phyloP scores from a whole-genome alignment of 306 rosid species.

The Trichosanthes cucumerina region DNA sequence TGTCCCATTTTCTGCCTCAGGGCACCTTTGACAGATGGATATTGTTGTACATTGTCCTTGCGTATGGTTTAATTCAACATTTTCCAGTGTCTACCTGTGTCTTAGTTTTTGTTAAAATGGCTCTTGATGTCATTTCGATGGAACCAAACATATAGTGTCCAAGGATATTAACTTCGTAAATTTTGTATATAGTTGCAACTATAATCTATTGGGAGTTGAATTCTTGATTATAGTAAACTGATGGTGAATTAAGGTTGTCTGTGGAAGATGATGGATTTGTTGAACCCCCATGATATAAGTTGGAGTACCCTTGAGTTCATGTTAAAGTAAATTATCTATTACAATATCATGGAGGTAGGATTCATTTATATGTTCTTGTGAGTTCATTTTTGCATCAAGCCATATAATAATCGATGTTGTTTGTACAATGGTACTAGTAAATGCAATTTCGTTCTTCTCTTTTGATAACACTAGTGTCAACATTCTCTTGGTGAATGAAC shows the following conservation, averaged over 20 bases:
- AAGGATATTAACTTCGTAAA: background rate
- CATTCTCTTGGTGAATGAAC: slow-evolving; percentile 19
- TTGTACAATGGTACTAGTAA: background rate
- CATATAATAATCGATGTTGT: background rate
- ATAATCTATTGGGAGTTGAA: background rate
- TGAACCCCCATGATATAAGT: background rate
- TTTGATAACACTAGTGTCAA: background rate
- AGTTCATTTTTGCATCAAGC: background rate
- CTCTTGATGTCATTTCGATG: background rate
- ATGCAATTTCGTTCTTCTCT: background rate
- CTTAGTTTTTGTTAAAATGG: background rate
- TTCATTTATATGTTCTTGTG: background rate
- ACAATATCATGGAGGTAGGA: background rate
- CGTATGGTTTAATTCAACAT: background rate
- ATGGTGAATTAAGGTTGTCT: background rate
- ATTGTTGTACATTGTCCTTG: background rate
- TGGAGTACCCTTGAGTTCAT: background rate
- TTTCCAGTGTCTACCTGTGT: background rate
- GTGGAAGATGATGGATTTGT: background rate
- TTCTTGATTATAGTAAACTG: background rate
- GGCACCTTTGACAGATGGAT: background rate
- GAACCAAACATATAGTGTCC: background rate
- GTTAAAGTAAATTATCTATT: background rate
- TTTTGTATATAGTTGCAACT: background rate
- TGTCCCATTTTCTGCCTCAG: background rate